Evolutionary conservation across 192 early-diverging fungal species (phyloP), one percentile per base, ranked within the genome.

Genomic region (Phlyctochytrium planicorne): DNA sequence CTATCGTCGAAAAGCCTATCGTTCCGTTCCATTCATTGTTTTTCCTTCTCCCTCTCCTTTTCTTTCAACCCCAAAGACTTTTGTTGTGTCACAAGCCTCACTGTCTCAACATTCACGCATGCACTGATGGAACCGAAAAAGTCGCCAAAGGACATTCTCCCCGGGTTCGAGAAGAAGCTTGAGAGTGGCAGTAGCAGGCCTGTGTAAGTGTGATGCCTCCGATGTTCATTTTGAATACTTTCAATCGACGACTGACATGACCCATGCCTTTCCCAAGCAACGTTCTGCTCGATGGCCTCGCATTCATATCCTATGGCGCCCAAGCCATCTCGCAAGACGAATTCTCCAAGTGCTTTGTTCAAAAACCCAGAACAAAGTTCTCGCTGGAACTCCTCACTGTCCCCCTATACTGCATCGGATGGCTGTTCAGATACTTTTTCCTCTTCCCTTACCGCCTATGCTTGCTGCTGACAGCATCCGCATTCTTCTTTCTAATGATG

Each of bases 261-360:
- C n/a, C n/a, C n/a, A n/a, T n/a, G n/a, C n/a, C n/a, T n/a, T n/a
- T n/a, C n/a, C n/a, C 6, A 47, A 67, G 65, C 31, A 67, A 67
- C 34, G 72, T 71, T 23, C 78, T 84, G 1, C 59, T 74, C 67
- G 83, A 84, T 53, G 83, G 79, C 20, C 72, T 84, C 25, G 74
- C 83, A 0, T 84, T 84, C 74, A 83, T 84, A 37, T 63, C 68
- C 12, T 83, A 65, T 52, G 83, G 72, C 23, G 83, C 80, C 4
- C 78, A 82, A 47, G 83, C 83, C 3, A 83, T 84, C 30, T 4
- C 40, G 17, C 62, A 83, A 56, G 83, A 84, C 66, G 80, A 84
- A 56, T 84, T 84, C 61, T 73, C 75, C 12, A 80, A 80, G 56
- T 82, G 80, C 74, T 84, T 84, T 61, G 68, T 55, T 25, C 78